Evolutionary conservation across 257 asterid species (phyloP), one percentile per base, ranked within the genome.

Genomic region (Nicotiana tabacum): DNA sequence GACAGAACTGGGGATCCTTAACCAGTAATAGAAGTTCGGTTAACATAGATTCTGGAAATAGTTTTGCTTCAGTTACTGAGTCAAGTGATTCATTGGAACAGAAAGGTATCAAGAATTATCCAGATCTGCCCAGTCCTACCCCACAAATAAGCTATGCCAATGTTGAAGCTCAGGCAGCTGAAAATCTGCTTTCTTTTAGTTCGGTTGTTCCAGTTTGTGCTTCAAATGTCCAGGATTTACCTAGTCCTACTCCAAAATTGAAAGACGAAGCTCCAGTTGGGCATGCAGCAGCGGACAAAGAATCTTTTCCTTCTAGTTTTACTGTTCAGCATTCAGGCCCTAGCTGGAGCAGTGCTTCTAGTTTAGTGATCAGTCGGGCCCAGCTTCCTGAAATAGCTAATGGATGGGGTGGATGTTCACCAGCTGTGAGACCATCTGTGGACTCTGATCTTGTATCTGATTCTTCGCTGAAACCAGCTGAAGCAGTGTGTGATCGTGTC

Each of bases 371-470:
- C 4, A 61, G 53, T 76, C 46, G 64, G 46, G 2, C 46, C 64
- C 80, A 51, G 53, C 80, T 76, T 51, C 80, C 64, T 48, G 80
- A 76, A 76, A 27, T 76, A 51, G 46, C 80, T 30, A 88, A 90
- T 77, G 95, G 88, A 85, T 88, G 92, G 93, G 91, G 91, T 70
- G 64, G 80, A 76, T 56, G 9, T 66, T 66, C 76, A 66, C 51
- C 64, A 16, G 64, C 80, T 51, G 43, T 21, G 16, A 51, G 29
- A 48, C 43, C 80, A 27, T 76, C 64, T 27, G 8, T 76, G 16
- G 80, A 15, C 64, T 82, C 93, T 4, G 85, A 72, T 66, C 87
- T 81, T 10, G 77, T 83, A 85, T 82, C 91, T 55, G 72, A 85
- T 24, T 83, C 91, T 81, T 83, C 93, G 27, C 32, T 55, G 64